Base-by-base conservation (phyloP, 148 eudicot genomes). In the Camellia granthamiana region DNA sequence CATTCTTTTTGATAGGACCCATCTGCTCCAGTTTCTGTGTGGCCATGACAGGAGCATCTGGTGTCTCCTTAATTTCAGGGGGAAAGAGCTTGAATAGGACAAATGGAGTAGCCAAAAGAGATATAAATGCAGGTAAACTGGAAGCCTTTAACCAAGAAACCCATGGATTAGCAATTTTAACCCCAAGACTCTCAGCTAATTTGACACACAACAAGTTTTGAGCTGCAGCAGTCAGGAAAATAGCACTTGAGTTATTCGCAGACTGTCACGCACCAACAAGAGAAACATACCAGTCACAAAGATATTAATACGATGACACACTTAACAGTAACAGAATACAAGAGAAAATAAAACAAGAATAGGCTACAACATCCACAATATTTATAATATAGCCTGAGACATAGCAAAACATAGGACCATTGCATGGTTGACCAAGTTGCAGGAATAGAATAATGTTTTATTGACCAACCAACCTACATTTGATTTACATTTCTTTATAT, bases 201-300 rank as follows among this genome's bases (percentile, higher is more conserved):
- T 95, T 91, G 76, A 95, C 89, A 82, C 97, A 90, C 68, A 95
- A 77, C 69, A 95, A 87, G 84, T 95, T 95, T 91, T 95, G 98
- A 86, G 97, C 98, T 76, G 98, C 98, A 81, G 96, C 98, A 78
- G 98, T 95, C 23, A 95, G 96, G 96, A 95, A 95, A 88, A 95
- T 93, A 84, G 98, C 98, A 91, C 98, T 95, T 59, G 98, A 93
- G 86, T 90, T 95, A 86, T 92, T 88, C 44, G 97, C 83, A 79
- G 86, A 89, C 98, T 94, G 94, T 80, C 86, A 91, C 63, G 64
- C 86, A 86, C 63, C 90, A 88, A 65, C 54, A 82, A 69, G 72
- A 5, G 13, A 42, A 77, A 64, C n/a, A 70, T 58, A 56, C 10
- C n/a, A 49, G 75, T 56, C 64, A 67, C 9, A 41, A 42, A n/a